Percentiles rank a stretch among this genome's conserved stretches.
Evolutionary conservation across 2,329 filamentous ascomycete genomes (phyloP).

Genomic region (Botrytis tulipae): DNA sequence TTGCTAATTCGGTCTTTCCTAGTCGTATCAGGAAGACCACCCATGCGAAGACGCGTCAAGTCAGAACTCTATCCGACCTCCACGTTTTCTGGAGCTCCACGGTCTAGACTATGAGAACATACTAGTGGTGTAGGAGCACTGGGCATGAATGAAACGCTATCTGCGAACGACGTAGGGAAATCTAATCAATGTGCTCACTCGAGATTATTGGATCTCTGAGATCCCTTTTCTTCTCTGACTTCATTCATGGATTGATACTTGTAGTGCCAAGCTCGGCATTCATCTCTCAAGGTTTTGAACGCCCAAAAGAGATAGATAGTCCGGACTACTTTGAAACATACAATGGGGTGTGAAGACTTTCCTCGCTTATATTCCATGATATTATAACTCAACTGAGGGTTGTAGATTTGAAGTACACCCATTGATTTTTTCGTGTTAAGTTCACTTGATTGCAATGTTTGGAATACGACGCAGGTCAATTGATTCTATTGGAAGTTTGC

Average conservation of each 20-base stretch:
- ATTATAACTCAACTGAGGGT: background rate
- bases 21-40: background rate
- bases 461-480: background rate
- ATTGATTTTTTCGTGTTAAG: background rate
- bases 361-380: background rate
- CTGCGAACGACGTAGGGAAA: background rate
- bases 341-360: background rate
- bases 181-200: background rate
- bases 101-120: background rate
- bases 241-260: background rate
- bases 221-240: background rate
- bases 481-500: background rate
- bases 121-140: too few species aligned
- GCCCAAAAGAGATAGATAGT: background rate
- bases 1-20: background rate
- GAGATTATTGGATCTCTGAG: background rate
- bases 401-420: background rate
- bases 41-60: background rate
- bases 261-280: background rate
- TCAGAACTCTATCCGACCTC: background rate
- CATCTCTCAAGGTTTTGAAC: background rate
- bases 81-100: background rate
- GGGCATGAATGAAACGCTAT: background rate
- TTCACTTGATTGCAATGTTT: background rate
- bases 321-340: background rate